A percentile compares a stretch with the other conserved stretches of the same genome.
Evolutionary conservation across 768 basidiomycete genomes (phyloP).

Genomic region (Strobilomyces dryophilus): DNA sequence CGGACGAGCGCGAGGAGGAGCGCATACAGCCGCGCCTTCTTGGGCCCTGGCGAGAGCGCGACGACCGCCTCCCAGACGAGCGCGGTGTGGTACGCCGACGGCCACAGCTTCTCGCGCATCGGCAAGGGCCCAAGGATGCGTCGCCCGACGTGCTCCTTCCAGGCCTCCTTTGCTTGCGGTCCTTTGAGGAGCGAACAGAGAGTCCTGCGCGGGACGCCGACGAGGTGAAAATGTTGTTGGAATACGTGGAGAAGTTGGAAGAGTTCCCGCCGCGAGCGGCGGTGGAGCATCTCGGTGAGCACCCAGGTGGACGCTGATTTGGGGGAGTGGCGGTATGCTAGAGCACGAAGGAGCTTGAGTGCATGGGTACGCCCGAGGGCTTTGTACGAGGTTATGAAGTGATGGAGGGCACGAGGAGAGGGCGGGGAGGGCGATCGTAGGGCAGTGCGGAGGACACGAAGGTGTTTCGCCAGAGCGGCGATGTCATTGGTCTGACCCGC

Average conservation of each 20-base stretch:
- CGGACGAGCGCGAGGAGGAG: slow-evolving; percentile 33
- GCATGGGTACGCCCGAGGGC: slow-evolving; percentile 18
- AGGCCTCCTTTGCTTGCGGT: slow-evolving; percentile 4
- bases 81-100: slow-evolving; percentile 30
- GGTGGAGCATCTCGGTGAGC: slow-evolving; percentile 28
- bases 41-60: slow-evolving; percentile 12
- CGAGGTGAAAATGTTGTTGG: slow-evolving; percentile 44
- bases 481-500: slow-evolving; percentile 4
- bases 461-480: slow-evolving; percentile 9
- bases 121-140: background rate
- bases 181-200: slow-evolving; percentile 14
- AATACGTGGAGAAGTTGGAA: slow-evolving; percentile 39
- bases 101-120: slow-evolving; percentile 28
- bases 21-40: slow-evolving; percentile 39
- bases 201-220: slow-evolving; percentile 46
- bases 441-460: slow-evolving; percentile 25
- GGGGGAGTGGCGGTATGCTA: slow-evolving; percentile 21
- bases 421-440: slow-evolving; percentile 22
- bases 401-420: slow-evolving; percentile 14
- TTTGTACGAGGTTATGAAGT: slow-evolving; percentile 21
- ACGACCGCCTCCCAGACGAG: slow-evolving; percentile 34
- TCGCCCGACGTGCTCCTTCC: background rate
- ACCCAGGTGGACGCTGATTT: slow-evolving; percentile 26
- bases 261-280: slow-evolving; percentile 16
- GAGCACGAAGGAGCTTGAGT: slow-evolving; percentile 14